Base-by-base conservation (phyloP, 495 filamentous ascomycete species). In the Penicillium riverlandense region DNA sequence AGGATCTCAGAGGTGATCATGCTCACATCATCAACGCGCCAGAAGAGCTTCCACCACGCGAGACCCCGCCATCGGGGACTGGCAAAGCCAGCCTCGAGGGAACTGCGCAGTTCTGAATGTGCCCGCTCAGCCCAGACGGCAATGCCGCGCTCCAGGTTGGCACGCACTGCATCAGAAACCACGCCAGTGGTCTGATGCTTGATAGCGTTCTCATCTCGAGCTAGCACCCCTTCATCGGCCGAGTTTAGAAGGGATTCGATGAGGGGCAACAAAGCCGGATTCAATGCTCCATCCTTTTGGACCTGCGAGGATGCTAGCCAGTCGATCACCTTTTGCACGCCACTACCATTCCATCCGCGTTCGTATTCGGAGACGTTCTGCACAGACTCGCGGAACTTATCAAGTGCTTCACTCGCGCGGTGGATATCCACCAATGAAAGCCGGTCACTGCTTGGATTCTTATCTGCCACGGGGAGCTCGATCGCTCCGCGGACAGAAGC, bases 1-100 rank as follows among this genome's bases (percentile, higher is more conserved):
- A 96, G 62, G 41, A 96, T 80, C 47, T 94, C 85, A 2, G 80
- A 79, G 1, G 84, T 77, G 37, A 92, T 79, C 74, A 87, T 83
- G 28, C 76, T 73, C 33, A 98, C 88, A 52, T 97, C 91, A 60
- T 97, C 92, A 37, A 88, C 87, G 10, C 85, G 82, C 88, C 89
- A 96, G 55, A 95, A 83, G 10, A 98, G 78, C 58, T 94, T 95
- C 86, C 87, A 97, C 92, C 91, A 98, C 8, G 77, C 74, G 1
- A 95, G 69, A 12, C 79, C 82, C 2, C 73, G 71, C 91, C 91
- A 97, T 22, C 75, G 63, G 33, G 66, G 70, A 32, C 78, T 79
- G 10, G 75, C 60, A 52, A 95, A 91, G 5, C 85, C 88, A 29
- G 70, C 59, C 43, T 88, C 83, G 1, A 97, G 80, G 29, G 84